These are phyloP conservation scores for Populus pruinosa DNA, from an alignment of 345 rosid species.

Conservation along the genomic window DNA sequence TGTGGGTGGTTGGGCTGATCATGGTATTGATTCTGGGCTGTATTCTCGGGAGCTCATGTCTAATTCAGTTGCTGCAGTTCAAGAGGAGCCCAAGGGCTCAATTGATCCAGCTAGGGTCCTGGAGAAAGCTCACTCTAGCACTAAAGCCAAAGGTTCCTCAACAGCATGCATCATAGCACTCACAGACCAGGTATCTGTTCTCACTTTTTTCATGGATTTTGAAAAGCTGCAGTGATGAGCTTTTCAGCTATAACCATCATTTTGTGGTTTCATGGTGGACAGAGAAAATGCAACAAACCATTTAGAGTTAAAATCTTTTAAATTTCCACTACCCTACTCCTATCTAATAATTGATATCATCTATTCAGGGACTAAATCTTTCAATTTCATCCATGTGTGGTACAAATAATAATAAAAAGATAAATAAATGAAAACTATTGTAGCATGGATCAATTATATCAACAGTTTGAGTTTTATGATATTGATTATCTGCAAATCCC, in stretches of 20 bases:
- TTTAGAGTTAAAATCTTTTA: not conserved
- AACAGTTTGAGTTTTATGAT: not conserved
- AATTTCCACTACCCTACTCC: not conserved
- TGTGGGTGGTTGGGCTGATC: constrained; percentile 98
- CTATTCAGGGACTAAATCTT: not conserved
- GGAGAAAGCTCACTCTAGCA: constrained; percentile 87
- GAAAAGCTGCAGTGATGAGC: not conserved
- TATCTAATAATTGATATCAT: not conserved
- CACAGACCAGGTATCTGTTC: constrained; percentile 57
- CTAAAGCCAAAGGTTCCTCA: constrained; percentile 86
- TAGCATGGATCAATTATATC: not conserved
- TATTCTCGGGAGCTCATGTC: constrained; percentile 96
- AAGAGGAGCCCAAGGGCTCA: constrained; percentile 83
- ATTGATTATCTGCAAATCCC: not conserved
- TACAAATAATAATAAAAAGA: not conserved
- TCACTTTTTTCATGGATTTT: constrained; percentile 1
- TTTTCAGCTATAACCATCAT: not conserved
- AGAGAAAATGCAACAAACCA: not conserved
- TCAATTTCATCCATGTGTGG: not conserved
- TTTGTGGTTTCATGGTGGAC: not conserved
- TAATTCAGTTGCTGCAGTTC: constrained; percentile 71
- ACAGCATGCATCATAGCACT: constrained; percentile 96
- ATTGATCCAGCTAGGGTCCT: constrained; percentile 81
- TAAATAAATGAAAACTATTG: not conserved
- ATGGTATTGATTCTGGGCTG: constrained; percentile 76